These are phyloP conservation scores for Mariannaea elegans DNA, from an alignment of 2,329 filamentous ascomycete species.

Conservation along the genomic window DNA sequence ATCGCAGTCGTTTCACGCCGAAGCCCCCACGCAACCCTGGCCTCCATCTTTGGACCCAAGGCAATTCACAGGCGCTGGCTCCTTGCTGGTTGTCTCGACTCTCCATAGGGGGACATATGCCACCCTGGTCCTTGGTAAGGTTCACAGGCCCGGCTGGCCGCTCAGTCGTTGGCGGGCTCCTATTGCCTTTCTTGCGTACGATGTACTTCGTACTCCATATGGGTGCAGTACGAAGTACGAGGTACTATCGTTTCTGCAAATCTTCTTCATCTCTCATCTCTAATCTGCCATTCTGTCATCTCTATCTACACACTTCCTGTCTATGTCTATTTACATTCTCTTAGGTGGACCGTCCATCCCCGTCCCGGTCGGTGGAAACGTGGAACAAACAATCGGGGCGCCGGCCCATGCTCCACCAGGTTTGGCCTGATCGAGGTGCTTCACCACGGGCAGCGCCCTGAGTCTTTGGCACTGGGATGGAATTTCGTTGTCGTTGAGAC, in stretches of 20 bases:
- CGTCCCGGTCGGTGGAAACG: conserved; percentile 16
- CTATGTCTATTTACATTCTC: neutral
- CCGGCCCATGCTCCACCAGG: conserved; percentile 24
- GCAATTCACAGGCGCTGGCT: neutral
- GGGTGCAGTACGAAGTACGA: too few relatives aligned
- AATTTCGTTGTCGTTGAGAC: conserved; percentile 14
- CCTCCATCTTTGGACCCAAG: neutral
- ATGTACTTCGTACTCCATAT: too few relatives aligned
- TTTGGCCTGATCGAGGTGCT: conserved; percentile 15
- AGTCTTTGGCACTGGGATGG: conserved; percentile 18
- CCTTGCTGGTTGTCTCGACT: neutral
- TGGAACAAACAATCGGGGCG: conserved; percentile 15
- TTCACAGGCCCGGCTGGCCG: conserved; percentile 13
- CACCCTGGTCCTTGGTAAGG: conserved; percentile 12
- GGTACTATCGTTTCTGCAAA: too few relatives aligned
- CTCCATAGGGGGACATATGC: neutral
- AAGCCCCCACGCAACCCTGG: conserved; percentile 4
- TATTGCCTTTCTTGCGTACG: neutral
- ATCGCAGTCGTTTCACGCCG: conserved; percentile 8
- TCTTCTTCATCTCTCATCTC: too few relatives aligned
- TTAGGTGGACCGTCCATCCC: conserved; percentile 4
- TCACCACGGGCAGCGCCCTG: conserved; percentile 38
- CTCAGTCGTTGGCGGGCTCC: neutral
- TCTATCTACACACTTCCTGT: too few relatives aligned
- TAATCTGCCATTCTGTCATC: too few relatives aligned